Conservation (phyloP, 1,139 yeast genomes). For the Scheffersomyces cryptocercus region DNA sequence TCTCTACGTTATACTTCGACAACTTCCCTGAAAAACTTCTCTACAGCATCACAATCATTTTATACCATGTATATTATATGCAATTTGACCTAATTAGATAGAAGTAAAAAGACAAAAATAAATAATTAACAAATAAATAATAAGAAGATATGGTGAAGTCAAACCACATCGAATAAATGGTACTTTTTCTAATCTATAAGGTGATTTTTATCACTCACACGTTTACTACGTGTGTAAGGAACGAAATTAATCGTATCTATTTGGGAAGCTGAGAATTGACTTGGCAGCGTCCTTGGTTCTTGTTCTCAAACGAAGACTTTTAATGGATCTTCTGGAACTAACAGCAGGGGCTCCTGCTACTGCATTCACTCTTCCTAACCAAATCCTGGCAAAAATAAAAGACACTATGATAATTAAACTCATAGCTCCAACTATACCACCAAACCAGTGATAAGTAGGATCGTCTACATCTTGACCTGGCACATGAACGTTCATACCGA, state of each 20-base stretch:
- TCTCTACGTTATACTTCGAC: too few species aligned
- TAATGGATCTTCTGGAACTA: constrained; percentile 38
- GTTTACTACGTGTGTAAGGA: too few species aligned
- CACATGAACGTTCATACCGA: constrained; percentile 92
- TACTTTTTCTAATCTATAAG: too few species aligned
- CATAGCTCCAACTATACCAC: constrained; percentile 42
- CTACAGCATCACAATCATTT: too few species aligned
- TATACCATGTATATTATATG: too few species aligned
- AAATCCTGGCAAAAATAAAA: constrained; percentile 34
- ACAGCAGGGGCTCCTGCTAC: constrained; percentile 10
- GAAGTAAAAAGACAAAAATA: too few species aligned
- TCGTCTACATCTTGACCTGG: constrained; percentile 60
- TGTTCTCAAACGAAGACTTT: constrained; percentile 45
- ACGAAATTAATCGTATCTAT: constrained; percentile 28
- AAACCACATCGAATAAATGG: too few species aligned
- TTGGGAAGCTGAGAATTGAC: constrained; percentile 44
- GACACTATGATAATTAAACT: constrained; percentile 29
- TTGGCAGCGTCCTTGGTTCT: constrained; percentile 33
- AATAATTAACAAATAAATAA: too few species aligned
- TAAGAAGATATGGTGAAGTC: too few species aligned
- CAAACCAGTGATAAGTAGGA: constrained; percentile 39
- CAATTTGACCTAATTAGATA: too few species aligned
- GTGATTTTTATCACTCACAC: too few species aligned
- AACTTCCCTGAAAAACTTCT: too few species aligned
- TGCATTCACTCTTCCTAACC: constrained; percentile 27